Percentiles rank a stretch among this genome's conserved stretches.
These are phyloP conservation scores for Termitomyces sp. DNA, from an alignment of 768 basidiomycete genomes.

Conservation along the genomic window DNA sequence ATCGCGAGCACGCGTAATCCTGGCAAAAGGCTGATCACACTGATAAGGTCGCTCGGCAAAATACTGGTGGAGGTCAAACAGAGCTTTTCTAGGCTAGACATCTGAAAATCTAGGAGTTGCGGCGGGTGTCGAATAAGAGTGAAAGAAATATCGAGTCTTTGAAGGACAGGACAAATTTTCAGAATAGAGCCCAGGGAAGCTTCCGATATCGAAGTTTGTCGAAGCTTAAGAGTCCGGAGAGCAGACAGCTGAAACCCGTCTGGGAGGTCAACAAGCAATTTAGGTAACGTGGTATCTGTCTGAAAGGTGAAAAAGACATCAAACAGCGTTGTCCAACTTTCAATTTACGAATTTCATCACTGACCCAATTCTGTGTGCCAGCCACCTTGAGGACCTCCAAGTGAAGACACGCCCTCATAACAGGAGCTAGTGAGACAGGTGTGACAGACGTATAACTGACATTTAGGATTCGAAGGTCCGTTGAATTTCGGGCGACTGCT, in stretches of 20 bases:
- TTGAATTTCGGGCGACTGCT: slow-evolving; percentile 36
- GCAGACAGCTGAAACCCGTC: slow-evolving; percentile 26
- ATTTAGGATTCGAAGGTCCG: slow-evolving; percentile 41
- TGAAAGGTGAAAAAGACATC: slow-evolving; percentile 15
- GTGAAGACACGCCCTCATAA: slow-evolving; percentile 29
- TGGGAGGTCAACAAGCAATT: slow-evolving; percentile 28
- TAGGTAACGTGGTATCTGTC: slow-evolving; percentile 53
- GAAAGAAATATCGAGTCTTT: slow-evolving; percentile 60
- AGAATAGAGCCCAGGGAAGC: slow-evolving; percentile 36
- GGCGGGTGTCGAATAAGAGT: slow-evolving; percentile 42
- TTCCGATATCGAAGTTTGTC: slow-evolving; percentile 49
- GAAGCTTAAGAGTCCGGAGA: slow-evolving; percentile 53
- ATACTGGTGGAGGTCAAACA: slow-evolving; percentile 52
- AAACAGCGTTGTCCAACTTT: neutral
- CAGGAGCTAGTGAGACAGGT: slow-evolving; percentile 38
- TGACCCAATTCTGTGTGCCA: slow-evolving; percentile 56
- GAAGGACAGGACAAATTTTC: slow-evolving; percentile 40
- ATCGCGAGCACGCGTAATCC: slow-evolving; percentile 44
- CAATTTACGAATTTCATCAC: slow-evolving; percentile 11
- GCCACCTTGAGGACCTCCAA: slow-evolving; percentile 59
- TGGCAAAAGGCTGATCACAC: slow-evolving; percentile 30
- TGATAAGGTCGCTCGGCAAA: slow-evolving; percentile 32
- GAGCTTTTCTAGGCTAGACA: slow-evolving; percentile 48
- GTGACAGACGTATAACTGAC: slow-evolving; percentile 55
- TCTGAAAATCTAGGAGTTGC: slow-evolving; percentile 7